Base-by-base conservation (phyloP, 768 basidiomycete genomes). In the Serendipita vermifera region DNA sequence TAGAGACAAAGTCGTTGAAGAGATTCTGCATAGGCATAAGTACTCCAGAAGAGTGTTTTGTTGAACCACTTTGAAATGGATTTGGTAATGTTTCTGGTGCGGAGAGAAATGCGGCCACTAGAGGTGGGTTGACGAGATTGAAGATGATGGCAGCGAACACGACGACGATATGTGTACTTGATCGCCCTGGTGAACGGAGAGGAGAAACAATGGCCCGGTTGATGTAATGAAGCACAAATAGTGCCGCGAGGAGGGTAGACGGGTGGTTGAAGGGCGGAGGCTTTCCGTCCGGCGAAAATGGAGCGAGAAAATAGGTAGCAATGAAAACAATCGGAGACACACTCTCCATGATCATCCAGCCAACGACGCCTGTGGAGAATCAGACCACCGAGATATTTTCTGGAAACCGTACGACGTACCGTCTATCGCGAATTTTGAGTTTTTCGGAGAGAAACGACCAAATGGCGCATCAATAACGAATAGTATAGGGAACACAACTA, bases 181-280 rank as follows among this genome's bases (percentile, higher is more conserved):
- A 84, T 39, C 90, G 79, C 31, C 80, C 80, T 0, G 91, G 86
- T 0, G 88, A 83, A 58, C 87, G 77, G 3, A 94, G 71, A 4
- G 89, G 87, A 1, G 82, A 85, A 31, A 96, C 62, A 51, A 91
- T 57, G 3, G 88, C 80, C 51, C 93, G 86, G 68, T 94, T 91
- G 54, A 77, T 59, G 69, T 97, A 94, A 71, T 96, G 91, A 1
- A 75, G 55, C 48, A 91, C 66, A 68, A 76, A 93, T 54, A 84
- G 72, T 5, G 65, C 59, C 13, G 74, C 72, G 55, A 89, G 73
- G 51, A 87, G 53, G 20, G 70, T 68, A 35, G 78, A 73, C 0
- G 78, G 72, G 53, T 67, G 64, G 3, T 70, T 51, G 15, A 62
- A 57, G 24, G 39, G 55, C 20, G 48, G 55, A 29, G 31, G 41